Conservation (phyloP, 306 rosid genomes). For the Mucuna pruriens region DNA sequence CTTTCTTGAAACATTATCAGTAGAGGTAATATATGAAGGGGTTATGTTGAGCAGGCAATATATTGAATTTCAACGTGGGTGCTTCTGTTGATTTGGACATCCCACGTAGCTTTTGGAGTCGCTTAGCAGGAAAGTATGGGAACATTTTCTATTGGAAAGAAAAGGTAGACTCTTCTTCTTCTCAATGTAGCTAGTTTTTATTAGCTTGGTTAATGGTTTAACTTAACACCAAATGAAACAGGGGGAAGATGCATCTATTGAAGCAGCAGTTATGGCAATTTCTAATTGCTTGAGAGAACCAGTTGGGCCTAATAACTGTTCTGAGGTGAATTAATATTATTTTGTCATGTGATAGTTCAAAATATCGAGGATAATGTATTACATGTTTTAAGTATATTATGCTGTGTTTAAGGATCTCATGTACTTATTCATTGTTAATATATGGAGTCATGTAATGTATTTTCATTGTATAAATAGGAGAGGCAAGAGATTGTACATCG, state of each 20-base stretch:
- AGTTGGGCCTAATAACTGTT: conserved; percentile 78
- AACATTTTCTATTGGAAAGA: conserved; percentile 97
- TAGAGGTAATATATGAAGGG: neutral
- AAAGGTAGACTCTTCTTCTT: conserved; percentile 53
- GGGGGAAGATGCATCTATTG: conserved; percentile 97
- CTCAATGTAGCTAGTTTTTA: neutral
- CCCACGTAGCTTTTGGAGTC: conserved; percentile 97
- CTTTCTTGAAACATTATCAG: neutral
- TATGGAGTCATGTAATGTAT: conserved; percentile 26
- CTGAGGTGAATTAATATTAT: conserved; percentile 69
- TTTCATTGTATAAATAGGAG: conserved; percentile 14
- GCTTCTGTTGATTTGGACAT: conserved; percentile 83
- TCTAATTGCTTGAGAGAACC: conserved; percentile 93
- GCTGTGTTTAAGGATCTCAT: conserved; percentile 13
- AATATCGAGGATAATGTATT: conserved; percentile 3
- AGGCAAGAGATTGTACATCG: conserved; percentile 23
- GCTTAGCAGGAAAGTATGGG: conserved; percentile 93
- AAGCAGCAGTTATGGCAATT: conserved; percentile 91
- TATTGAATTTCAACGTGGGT: conserved; percentile 94
- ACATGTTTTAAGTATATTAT: conserved; percentile 14
- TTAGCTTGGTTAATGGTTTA: conserved; percentile 1
- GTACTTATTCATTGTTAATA: conserved; percentile 23
- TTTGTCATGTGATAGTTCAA: conserved; percentile 12
- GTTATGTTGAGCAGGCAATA: conserved; percentile 69
- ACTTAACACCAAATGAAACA: conserved; percentile 40